These are phyloP conservation scores for Acacia acuminata DNA, from an alignment of 306 rosid species.

Conservation along the genomic window DNA sequence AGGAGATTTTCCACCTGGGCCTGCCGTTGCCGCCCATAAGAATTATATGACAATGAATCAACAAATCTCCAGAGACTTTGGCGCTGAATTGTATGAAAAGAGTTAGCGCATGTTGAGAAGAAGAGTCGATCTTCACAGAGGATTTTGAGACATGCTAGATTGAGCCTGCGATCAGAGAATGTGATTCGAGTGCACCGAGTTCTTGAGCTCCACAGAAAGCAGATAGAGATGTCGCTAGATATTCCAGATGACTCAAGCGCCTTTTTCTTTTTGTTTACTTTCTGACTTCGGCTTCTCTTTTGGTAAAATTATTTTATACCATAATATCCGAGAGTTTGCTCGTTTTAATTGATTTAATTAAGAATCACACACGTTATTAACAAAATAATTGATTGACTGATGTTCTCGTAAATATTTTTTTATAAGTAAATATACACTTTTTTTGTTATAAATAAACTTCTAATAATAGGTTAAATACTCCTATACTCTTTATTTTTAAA, in stretches of 20 bases:
- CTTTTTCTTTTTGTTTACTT: not conserved
- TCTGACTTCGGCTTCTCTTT: not conserved
- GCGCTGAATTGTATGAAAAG: not conserved
- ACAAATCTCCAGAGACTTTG: not conserved
- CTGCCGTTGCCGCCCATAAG: conserved; percentile 18
- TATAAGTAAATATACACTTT: too few species aligned
- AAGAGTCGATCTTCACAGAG: not conserved
- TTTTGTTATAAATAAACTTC: too few species aligned
- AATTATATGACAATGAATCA: not conserved
- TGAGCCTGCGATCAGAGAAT: not conserved
- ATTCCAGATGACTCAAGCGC: not conserved
- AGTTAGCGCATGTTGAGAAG: not conserved
- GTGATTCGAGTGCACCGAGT: not conserved
- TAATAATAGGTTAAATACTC: too few species aligned
- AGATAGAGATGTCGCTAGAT: not conserved
- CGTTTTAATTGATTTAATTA: too few species aligned
- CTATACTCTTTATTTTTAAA: too few species aligned
- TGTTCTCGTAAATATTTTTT: too few species aligned
- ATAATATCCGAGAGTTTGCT: not conserved
- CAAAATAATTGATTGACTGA: too few species aligned
- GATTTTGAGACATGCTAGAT: not conserved
- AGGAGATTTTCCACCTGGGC: conserved; percentile 66
- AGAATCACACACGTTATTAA: too few species aligned
- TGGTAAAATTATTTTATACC: not conserved
- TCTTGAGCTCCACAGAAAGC: not conserved